Base-by-base conservation (phyloP, 1,284 basidiomycete genomes). In the Peniophora sp. region DNA sequence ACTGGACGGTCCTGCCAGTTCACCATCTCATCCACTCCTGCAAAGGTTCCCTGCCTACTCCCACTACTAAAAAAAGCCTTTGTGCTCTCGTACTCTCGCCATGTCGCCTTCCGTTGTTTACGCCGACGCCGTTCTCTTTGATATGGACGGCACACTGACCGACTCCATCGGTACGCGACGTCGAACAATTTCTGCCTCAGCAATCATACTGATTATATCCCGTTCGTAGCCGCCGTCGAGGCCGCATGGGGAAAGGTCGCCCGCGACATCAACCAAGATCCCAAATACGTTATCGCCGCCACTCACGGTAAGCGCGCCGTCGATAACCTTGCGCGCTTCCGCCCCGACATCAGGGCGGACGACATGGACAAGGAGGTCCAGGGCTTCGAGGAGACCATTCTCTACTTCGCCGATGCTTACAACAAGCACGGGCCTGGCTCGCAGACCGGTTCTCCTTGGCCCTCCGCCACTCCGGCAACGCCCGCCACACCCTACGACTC, bases 161-260 rank as follows among this genome's bases (percentile, higher is more conserved):
- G 27, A 32, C 27, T 32, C 27, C 27, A 32, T 32, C 12, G 27
- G 27, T 32, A 32, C 27, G 27, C 27, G 12, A 32, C 47, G 47
- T 17, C 24, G 50, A 37, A 18, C 34, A 57, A 39, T 50, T 32
- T 54, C 44, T 54, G 44, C 50, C 47, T 51, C 18, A 49, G 15
- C 18, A n/a, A 11, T 56, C 84, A 82, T 82, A 85, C 60, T 83
- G 83, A 42, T 87, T 84, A 11, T 88, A 51, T 87, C 85, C 49
- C 83, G 88, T 62, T 86, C 24, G 88, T 88, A 61, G 70, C 80
- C 22, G 86, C 87, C 9, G 84, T 88, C 55, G 87, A 89, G 64
- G 83, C 84, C 5, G 87, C 87, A 6, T 89, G 87, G 87, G 78
- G 78, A 34, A 83, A 82, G 58, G 85, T 89, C 47, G 86, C 87